These are phyloP conservation scores for Saccharum officinarum DNA, from an alignment of 176 grass and related monocot species.

Conservation along the genomic window DNA sequence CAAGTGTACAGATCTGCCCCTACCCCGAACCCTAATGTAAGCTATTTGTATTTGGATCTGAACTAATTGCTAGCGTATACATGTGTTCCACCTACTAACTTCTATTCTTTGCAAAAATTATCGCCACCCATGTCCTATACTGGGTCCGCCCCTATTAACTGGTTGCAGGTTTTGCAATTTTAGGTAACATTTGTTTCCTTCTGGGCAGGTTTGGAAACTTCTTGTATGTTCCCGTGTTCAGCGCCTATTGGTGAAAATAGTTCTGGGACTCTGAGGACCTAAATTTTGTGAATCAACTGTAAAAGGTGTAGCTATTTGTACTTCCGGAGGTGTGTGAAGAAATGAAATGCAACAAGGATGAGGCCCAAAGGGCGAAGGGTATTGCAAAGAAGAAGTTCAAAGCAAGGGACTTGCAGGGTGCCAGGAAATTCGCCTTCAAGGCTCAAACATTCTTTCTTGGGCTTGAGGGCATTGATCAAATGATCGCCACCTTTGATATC, in stretches of 20 bases:
- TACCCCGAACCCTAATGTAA: too few relatives aligned
- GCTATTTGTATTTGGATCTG: too few relatives aligned
- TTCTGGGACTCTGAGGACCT: background rate
- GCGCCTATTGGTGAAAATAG: background rate
- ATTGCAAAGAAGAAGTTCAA: conserved; percentile 28
- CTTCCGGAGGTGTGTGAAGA: background rate
- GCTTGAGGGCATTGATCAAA: conserved; percentile 32
- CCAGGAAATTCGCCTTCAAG: conserved; percentile 39
- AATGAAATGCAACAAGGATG: conserved; percentile 46
- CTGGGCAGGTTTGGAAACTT: background rate
- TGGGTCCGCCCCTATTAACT: background rate
- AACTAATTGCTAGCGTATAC: too few relatives aligned
- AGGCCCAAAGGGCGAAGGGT: conserved; percentile 33
- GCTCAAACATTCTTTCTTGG: conserved; percentile 23
- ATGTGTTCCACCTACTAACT: too few relatives aligned
- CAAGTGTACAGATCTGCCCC: too few relatives aligned
- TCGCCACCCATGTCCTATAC: background rate
- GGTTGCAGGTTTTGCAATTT: background rate
- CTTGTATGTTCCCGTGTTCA: background rate
- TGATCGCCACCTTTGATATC: conserved; percentile 32
- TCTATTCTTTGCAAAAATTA: background rate
- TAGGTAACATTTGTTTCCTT: conserved; percentile 16
- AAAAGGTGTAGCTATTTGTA: background rate
- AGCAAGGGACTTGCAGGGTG: conserved; percentile 16
- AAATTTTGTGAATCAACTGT: background rate